Evolutionary conservation across 23 red algal genomes (phyloP), one percentile per base, ranked within the genome.

Genomic region (Rhodosorus marinus): DNA sequence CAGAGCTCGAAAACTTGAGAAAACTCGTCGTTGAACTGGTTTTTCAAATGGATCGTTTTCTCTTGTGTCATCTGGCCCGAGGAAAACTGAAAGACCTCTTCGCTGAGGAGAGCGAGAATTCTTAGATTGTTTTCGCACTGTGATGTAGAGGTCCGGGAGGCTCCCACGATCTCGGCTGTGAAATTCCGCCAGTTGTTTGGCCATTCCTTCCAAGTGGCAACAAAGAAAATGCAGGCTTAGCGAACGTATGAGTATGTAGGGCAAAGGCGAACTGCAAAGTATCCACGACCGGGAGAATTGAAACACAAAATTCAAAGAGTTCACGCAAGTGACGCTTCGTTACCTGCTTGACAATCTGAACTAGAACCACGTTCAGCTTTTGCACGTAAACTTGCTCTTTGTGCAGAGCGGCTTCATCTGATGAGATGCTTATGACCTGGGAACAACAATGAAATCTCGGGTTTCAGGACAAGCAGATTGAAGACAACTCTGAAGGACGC

Each of bases 51-150:
- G 33, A 53, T 49, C 29, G 85, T 81, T 48, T 67, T 69, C 20
- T 75, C 80, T 26, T 95, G 88, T 26, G 76, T 95, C 88, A 95
- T 95, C 51, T 95, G 64, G n/a, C 88, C 88, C 4, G 66, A 35
- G 29, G 70, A 80, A 50, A 95, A 95, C 47, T 95, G 78, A 54
- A 95, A 95, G 31, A 95, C 88, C 52, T 95, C 88, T 53, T 95
- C 88, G 26, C 70, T 79, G 20, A 95, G 62, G 45, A 95, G 61
- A 20, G 59, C 59, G 4, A 95, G 47, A 80, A 95, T 95, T 26
- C 75, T 46, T 62, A 95, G 68, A 65, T 95, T 83, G 46, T 95
- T 95, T 54, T 95, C 88, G 60, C 88, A 95, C n/a, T 85, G 56
- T 20, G 67, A 69, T 30, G 67, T 57, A 20, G 59, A 75, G 29